Evolutionary conservation across 169 alveolate species (phyloP), one percentile per base, ranked within the genome.

Genomic region (Haemoproteus tartakovskyi): DNA sequence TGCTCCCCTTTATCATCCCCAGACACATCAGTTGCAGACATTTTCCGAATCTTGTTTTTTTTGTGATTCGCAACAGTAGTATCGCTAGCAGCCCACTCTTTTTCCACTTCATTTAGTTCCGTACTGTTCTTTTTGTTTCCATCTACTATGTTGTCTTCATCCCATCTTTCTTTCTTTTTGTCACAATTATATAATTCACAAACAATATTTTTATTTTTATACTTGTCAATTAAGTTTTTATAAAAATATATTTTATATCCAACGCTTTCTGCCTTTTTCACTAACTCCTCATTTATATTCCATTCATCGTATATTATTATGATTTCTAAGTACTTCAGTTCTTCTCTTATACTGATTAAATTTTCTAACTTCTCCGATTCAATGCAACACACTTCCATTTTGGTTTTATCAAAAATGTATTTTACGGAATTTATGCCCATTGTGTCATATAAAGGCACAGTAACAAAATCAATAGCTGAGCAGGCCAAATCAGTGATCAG

Each of bases 401-500:
- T 37, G 3, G 79, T 78, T 29, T 26, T 60, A 12, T 60, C 45
- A 36, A 61, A 57, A 33, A 61, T 78, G 19, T 43, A 21, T 18
- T 41, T 18, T 83, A 86, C 86, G 50, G 87, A 37, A 29, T 64
- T 43, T 33, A 82, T 87, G 1, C 93, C 93, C 78, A 88, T 45
- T 3, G 91, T 86, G 41, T 88, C 93, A 51, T 88, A 88, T 26
- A 88, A 67, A 3, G 93, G 91, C 4, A 88, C 91, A 5, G 90
- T 85, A 16, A 85, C 87, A 37, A 88, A 40, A 26, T 88, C 88
- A 37, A 82, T 86, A 3, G 88, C 93, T 18, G 85, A 67, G 26
- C 86, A 60, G 11, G 93, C 93, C 45, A 60, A 52, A 54, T 88
- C 93, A 1, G 91, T 85, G 6, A 79, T 45, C 18, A 86, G 63